These are phyloP conservation scores for Naganishia albida DNA, from an alignment of 1,284 basidiomycete genomes.

Conservation along the genomic window DNA sequence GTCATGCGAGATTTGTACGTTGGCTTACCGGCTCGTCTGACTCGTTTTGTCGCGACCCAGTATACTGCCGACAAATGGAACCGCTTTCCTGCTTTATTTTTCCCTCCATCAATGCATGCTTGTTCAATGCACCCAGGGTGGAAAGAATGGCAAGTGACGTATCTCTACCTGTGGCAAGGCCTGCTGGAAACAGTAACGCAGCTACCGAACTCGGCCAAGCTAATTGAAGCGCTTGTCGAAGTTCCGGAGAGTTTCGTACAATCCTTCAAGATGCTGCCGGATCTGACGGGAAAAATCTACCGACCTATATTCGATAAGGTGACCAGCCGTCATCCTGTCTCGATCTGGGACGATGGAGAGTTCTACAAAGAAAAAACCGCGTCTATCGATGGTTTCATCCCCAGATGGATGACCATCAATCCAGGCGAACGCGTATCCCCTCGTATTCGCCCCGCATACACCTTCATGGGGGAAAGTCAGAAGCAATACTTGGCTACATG, in stretches of 20 bases:
- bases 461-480: background rate
- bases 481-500: background rate
- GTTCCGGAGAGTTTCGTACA: background rate
- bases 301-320: background rate
- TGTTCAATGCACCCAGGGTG: background rate
- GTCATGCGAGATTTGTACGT: background rate
- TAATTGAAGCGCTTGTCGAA: background rate
- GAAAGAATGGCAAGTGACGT: background rate
- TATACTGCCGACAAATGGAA: background rate
- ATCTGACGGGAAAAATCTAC: background rate
- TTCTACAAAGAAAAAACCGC: background rate
- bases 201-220: background rate
- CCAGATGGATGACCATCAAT: background rate
- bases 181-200: background rate
- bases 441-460: background rate
- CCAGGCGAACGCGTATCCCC: background rate
- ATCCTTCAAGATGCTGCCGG: background rate
- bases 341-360: background rate
- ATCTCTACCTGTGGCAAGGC: background rate
- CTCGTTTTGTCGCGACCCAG: background rate
- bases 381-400: background rate
- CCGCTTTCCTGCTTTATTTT: background rate
- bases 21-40: background rate
- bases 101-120: background rate
- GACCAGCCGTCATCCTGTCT: background rate